A percentile compares a stretch with the other conserved stretches of the same genome.
These are phyloP conservation scores for Tarenaya hassleriana DNA, from an alignment of 345 rosid genomes.

Conservation along the genomic window DNA sequence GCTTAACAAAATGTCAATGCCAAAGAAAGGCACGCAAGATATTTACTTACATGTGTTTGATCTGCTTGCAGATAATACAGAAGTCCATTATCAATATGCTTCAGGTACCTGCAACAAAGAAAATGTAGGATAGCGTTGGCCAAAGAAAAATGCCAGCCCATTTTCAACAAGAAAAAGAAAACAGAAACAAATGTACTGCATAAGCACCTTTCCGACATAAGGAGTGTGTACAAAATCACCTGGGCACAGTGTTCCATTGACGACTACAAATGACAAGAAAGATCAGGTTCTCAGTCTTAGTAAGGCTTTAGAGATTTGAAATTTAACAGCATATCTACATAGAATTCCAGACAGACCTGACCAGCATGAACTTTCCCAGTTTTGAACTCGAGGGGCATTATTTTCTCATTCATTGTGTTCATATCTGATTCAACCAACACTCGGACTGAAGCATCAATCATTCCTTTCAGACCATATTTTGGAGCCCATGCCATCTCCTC, in stretches of 20 bases:
- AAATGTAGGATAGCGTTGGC: slow-evolving; percentile 6
- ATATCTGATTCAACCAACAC: slow-evolving; percentile 48
- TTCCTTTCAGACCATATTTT: slow-evolving; percentile 93
- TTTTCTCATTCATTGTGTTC: slow-evolving; percentile 43
- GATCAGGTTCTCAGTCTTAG: slow-evolving; percentile 13
- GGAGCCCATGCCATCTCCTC: slow-evolving; percentile 99
- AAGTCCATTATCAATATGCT: slow-evolving; percentile 77
- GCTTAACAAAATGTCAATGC: slow-evolving; percentile 12
- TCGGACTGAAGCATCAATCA: slow-evolving; percentile 86
- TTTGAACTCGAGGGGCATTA: slow-evolving; percentile 91
- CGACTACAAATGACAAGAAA: slow-evolving; percentile 47
- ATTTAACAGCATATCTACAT: slow-evolving; percentile 12
- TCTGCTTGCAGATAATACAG: slow-evolving; percentile 83
- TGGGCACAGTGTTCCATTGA: slow-evolving; percentile 89
- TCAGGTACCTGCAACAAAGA: slow-evolving; percentile 50
- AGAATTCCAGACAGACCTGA: slow-evolving; percentile 51
- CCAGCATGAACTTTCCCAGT: slow-evolving; percentile 75
- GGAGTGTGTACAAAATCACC: slow-evolving; percentile 92
- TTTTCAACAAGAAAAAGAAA: slow-evolving; percentile 14
- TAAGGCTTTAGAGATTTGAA: slow-evolving; percentile 17
- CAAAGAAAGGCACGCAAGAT: slow-evolving; percentile 19
- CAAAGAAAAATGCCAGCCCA: slow-evolving; percentile 1
- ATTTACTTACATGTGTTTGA: slow-evolving; percentile 60
- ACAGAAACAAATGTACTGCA: slow-evolving; percentile 8
- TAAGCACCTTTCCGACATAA: slow-evolving; percentile 92